These are phyloP conservation scores for Phyllosticta citrichinensis DNA, from an alignment of 2,329 filamentous ascomycete species.

Conservation along the genomic window DNA sequence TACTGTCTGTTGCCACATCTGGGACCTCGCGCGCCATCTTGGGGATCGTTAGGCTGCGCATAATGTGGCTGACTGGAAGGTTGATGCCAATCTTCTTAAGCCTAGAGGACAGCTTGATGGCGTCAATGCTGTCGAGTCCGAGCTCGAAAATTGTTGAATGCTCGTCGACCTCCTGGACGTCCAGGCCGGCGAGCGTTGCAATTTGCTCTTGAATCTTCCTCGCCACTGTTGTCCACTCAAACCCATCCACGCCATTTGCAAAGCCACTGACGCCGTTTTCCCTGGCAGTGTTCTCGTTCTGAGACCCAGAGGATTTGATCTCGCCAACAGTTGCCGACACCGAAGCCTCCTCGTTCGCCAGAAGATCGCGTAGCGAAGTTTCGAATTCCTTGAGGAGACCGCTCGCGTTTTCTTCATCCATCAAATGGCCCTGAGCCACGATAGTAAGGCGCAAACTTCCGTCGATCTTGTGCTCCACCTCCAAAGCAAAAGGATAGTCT, in stretches of 20 bases:
- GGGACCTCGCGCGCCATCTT: conserved; percentile 40
- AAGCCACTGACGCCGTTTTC: conserved; percentile 1
- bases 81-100: conserved; percentile 51
- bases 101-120: conserved; percentile 70
- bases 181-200: conserved; percentile 48
- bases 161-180: conserved; percentile 43
- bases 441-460: conserved; percentile 47
- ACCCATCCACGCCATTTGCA: conserved; percentile 25
- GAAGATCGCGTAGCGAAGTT: conserved; percentile 25
- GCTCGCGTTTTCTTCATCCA: conserved; percentile 25
- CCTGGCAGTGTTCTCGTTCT: neutral
- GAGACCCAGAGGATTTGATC: neutral
- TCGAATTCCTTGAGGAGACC: conserved; percentile 37
- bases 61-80: conserved; percentile 65
- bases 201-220: conserved; percentile 50
- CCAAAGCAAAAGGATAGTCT: conserved; percentile 71
- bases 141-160: conserved; percentile 65
- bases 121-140: conserved; percentile 85
- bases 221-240: conserved; percentile 51
- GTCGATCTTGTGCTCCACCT: conserved; percentile 48
- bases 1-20: conserved; percentile 1
- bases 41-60: conserved; percentile 59
- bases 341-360: conserved; percentile 21
- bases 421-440: conserved; percentile 44
- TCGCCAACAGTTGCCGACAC: conserved; percentile 15